Evolutionary conservation across 805 yeast species (phyloP).

Genomic region (Saccharomycopsis fibuligera): DNA sequence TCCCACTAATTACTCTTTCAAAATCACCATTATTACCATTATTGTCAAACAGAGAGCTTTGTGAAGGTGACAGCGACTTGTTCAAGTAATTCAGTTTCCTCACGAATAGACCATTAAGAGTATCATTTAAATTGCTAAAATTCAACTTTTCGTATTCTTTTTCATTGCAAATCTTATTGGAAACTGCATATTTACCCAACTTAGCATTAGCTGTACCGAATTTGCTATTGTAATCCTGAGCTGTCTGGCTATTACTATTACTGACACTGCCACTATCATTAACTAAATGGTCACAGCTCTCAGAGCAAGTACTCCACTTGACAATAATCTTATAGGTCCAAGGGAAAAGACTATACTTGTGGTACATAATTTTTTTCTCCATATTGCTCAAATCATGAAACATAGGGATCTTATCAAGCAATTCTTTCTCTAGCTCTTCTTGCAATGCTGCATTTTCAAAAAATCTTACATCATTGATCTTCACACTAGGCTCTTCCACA

Average conservation of each 20-base stretch:
- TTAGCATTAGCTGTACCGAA: too few species aligned
- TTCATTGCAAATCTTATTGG: conserved; percentile 2
- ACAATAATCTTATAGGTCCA: conserved; percentile 44
- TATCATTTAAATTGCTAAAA: conserved; percentile 2
- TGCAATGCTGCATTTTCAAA: conserved; percentile 18
- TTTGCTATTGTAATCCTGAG: too few species aligned
- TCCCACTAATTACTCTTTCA: conserved; percentile 34
- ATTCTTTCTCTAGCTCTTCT: conserved; percentile 24
- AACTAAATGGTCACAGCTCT: conserved; percentile 43
- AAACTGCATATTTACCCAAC: background rate
- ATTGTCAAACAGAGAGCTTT: background rate
- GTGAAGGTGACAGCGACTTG: background rate
- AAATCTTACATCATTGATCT: conserved; percentile 11
- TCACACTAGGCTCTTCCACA: conserved; percentile 24
- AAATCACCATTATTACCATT: background rate
- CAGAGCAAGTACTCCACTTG: conserved; percentile 52
- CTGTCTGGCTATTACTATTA: background rate
- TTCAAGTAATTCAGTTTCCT: too few species aligned
- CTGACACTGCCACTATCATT: background rate
- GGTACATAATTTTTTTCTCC: too few species aligned
- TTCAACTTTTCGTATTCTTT: conserved; percentile 1
- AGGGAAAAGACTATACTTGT: conserved; percentile 16
- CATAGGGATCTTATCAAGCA: conserved; percentile 13
- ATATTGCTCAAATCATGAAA: conserved; percentile 10
- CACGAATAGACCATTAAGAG: conserved; percentile 6